phyloP scores from a whole-genome alignment of 345 rosid genomes.

The Psidium friedrichsthalianum region DNA sequence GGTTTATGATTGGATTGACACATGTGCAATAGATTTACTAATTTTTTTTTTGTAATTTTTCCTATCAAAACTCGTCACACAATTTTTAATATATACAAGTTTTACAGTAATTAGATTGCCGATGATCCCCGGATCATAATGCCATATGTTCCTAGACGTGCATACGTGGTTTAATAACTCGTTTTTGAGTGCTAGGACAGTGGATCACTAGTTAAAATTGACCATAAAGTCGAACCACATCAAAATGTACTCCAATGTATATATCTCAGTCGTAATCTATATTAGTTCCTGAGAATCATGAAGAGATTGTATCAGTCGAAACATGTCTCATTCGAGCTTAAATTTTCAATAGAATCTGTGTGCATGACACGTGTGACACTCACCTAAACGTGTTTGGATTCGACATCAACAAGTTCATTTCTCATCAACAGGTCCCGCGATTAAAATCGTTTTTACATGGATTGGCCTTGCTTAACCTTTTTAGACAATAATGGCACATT shows the following conservation, averaged over 20 bases:
- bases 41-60: too few species aligned
- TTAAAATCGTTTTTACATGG: neutral
- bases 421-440: neutral
- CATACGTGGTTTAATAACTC: neutral
- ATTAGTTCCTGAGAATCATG: neutral
- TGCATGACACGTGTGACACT: neutral
- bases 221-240: neutral
- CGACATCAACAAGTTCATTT: neutral
- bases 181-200: neutral
- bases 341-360: neutral
- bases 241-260: neutral
- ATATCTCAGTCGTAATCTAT: neutral
- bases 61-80: neutral
- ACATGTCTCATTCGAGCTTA: neutral
- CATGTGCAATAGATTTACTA: neutral
- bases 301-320: neutral
- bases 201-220: neutral
- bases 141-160: neutral
- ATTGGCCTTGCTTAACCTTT: neutral
- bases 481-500: neutral
- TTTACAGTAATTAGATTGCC: neutral
- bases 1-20: neutral
- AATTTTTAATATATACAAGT: neutral
- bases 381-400: neutral
- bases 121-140: neutral